Evolutionary conservation across 164 flowering plant species (phyloP), one percentile per base, ranked within the genome.

Genomic region (Nymphaea colorata): DNA sequence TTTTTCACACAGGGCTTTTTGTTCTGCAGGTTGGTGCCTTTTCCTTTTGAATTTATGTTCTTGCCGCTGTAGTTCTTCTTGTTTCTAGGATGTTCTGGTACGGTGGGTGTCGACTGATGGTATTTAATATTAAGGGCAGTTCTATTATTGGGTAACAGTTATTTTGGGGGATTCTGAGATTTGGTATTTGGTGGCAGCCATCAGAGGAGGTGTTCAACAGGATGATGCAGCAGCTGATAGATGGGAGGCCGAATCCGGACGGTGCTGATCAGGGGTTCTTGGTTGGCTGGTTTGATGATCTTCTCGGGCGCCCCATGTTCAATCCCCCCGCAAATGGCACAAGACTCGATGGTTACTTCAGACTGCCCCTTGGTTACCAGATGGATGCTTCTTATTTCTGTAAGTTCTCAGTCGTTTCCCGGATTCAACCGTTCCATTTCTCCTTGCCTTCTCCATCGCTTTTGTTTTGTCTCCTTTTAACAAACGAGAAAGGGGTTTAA

Each of bases 331-430:
- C 62, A 2, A 84, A 86, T 65, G 79, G 78, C 66, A 77, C 83
- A 66, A 80, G 67, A 72, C 90, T 88, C 42, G 72, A 79, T 16
- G 95, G 91, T 25, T 66, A 47, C 3, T 87, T 74, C 68, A 80
- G 95, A 65, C 88, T 88, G 73, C 91, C 95, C 59, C 65, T 88
- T 61, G 95, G 95, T 45, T 88, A 88, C 61, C 95, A 88, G 78
- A 88, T 88, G 95, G 95, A 88, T 76, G 91, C 95, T 68, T 80
- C 90, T 42, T 88, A 86, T 68, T 88, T 72, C 63, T 86, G 94
- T 88, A 70, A 81, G 91, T 8, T 51, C 57, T 51, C 57, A 8
- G 12, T n/a, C 57, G 36, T 25, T 25, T 25, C 36, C 36, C 0
- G 36, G 36, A 25, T 25, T 25, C 36, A 25, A 25, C 36, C 36